These are phyloP conservation scores for Lactuca sativa DNA, from an alignment of 129 eudicot genomes.

Conservation along the genomic window DNA sequence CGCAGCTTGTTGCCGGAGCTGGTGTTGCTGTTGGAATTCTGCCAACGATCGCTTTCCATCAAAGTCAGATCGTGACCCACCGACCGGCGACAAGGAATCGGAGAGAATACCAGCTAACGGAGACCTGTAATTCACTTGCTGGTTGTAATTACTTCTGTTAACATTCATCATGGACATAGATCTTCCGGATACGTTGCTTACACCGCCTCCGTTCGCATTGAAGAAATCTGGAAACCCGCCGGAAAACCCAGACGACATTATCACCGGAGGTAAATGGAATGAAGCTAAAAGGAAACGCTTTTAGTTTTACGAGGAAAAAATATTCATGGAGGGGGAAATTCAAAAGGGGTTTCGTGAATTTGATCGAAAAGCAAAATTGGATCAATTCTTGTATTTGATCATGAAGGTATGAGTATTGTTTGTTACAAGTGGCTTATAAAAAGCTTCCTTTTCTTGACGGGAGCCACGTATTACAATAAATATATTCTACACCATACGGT, in stretches of 20 bases:
- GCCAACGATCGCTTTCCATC: conserved; percentile 71
- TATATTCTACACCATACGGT: conserved; percentile 22
- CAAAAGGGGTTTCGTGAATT: conserved; percentile 20
- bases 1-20: conserved; percentile 38
- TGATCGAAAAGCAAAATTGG: conserved; percentile 27
- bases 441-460: conserved; percentile 24
- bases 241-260: conserved; percentile 65
- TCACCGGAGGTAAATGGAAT: background rate
- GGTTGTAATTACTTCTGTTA: conserved; percentile 22
- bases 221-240: conserved; percentile 51
- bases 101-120: conserved; percentile 46
- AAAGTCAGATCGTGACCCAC: conserved; percentile 49
- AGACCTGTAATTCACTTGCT: conserved; percentile 37
- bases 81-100: conserved; percentile 37
- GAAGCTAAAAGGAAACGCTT: conserved; percentile 10
- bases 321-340: conserved; percentile 11
- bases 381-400: conserved; percentile 9
- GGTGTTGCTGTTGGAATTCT: conserved; percentile 50
- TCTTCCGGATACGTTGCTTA: conserved; percentile 30
- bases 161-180: conserved; percentile 30
- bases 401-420: background rate
- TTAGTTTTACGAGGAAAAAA: background rate
- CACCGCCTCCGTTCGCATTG: conserved; percentile 26
- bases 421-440: conserved; percentile 33
- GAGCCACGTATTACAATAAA: conserved; percentile 33